Evolutionary conservation across 1,284 basidiomycete species (phyloP).

Genomic region (Puccinia brachypodii): DNA sequence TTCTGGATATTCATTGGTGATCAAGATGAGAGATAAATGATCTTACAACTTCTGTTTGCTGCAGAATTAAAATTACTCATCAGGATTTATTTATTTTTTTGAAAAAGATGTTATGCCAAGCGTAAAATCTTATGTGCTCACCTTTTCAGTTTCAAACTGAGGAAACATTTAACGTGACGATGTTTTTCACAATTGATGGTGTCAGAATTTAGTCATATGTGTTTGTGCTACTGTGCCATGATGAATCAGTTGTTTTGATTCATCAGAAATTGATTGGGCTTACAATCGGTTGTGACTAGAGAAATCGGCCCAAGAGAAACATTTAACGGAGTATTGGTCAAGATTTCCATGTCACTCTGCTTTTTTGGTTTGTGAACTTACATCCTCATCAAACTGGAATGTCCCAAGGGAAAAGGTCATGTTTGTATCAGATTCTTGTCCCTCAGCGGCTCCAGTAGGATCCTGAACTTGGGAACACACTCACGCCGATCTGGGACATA

Average conservation of each 20-base stretch:
- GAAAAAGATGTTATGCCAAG: too few species aligned
- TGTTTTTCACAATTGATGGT: neutral
- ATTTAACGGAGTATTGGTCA: neutral
- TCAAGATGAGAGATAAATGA: neutral
- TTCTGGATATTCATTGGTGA: neutral
- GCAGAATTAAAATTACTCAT: neutral
- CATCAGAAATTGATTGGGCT: neutral
- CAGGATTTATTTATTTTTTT: too few species aligned
- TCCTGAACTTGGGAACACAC: neutral
- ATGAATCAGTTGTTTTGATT: neutral
- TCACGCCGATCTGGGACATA: neutral
- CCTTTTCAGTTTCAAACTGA: neutral
- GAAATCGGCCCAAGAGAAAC: neutral
- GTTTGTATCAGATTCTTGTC: neutral
- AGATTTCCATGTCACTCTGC: neutral
- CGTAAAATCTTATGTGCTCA: too few species aligned
- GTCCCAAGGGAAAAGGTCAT: neutral
- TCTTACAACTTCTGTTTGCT: neutral
- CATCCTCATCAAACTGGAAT: neutral
- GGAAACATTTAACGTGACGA: neutral
- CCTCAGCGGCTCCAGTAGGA: neutral
- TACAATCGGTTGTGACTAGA: slow-evolving; percentile 3
- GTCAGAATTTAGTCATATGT: neutral
- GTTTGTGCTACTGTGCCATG: neutral
- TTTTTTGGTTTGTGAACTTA: neutral